phyloP scores from a whole-genome alignment of 1,284 basidiomycete genomes.

The Trichosporon asahii region DNA sequence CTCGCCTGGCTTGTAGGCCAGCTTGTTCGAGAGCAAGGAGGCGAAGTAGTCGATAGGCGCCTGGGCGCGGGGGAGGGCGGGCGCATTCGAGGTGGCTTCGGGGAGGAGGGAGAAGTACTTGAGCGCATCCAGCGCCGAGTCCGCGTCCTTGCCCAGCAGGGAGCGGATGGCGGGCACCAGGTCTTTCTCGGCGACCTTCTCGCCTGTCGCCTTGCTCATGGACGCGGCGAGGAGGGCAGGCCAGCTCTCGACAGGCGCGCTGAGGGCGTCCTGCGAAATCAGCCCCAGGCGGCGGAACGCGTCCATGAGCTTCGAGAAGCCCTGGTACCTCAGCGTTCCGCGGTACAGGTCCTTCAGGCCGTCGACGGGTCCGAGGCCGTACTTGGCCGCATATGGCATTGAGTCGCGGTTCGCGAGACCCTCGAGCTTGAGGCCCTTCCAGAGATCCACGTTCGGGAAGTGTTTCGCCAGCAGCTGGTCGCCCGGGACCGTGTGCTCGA shows the following conservation, averaged over 20 bases:
- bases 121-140: constrained; percentile 57
- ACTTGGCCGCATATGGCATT: constrained; percentile 69
- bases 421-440: constrained; percentile 69
- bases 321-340: constrained; percentile 87
- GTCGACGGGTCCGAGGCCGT: constrained; percentile 60
- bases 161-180: constrained; percentile 8
- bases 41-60: constrained; percentile 78
- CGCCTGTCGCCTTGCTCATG: constrained; percentile 15
- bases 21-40: constrained; percentile 66
- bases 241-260: constrained; percentile 34
- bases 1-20: constrained; percentile 69
- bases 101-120: constrained; percentile 56
- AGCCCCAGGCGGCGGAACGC: constrained; percentile 72
- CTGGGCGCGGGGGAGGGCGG: constrained; percentile 26
- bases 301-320: constrained; percentile 73
- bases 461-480: constrained; percentile 59
- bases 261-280: constrained; percentile 55
- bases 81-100: constrained; percentile 29
- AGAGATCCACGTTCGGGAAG: constrained; percentile 67
- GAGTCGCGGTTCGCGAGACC: constrained; percentile 88
- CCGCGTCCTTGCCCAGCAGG: constrained; percentile 30
- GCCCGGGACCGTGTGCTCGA: constrained; percentile 59
- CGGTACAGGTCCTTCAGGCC: constrained; percentile 68
- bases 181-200: constrained; percentile 8
- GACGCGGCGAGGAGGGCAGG: constrained; percentile 26